Evolutionary conservation across 1,139 yeast genomes (phyloP).

Genomic region (Saccharomyces hybrid): DNA sequence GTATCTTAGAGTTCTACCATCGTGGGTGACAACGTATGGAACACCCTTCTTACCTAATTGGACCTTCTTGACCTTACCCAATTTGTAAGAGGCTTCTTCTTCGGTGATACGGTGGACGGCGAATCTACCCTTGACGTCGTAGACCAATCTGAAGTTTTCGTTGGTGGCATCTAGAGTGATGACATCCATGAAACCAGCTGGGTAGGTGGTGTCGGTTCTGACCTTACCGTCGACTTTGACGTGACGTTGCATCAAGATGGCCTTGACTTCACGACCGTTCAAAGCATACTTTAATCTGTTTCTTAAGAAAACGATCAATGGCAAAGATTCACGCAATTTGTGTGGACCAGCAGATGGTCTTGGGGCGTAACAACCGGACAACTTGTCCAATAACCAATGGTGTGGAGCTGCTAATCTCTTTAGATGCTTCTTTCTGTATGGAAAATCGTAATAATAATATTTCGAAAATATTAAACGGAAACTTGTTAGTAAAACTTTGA

Average conservation of each 20-base stretch:
- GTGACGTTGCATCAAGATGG: constrained; percentile 98
- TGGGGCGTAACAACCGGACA: constrained; percentile 99
- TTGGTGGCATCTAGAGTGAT: constrained; percentile 95
- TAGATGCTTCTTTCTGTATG: constrained; percentile 79
- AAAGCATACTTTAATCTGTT: constrained; percentile 99
- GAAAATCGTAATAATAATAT: not conserved
- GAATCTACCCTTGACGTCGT: constrained; percentile 97
- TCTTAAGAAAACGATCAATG: constrained; percentile 95
- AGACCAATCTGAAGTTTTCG: constrained; percentile 97
- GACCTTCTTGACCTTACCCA: constrained; percentile 95
- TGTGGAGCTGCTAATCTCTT: constrained; percentile 99
- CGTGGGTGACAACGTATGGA: constrained; percentile 98
- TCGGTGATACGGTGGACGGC: constrained; percentile 99
- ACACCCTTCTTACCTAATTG: constrained; percentile 97
- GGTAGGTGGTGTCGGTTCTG: constrained; percentile 97
- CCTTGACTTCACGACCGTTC: constrained; percentile 99
- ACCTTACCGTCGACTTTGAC: constrained; percentile 99
- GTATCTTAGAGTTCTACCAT: constrained; percentile 99
- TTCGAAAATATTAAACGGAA: constrained; percentile 4
- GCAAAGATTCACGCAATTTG: constrained; percentile 98
- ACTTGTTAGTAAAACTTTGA: constrained; percentile 4
- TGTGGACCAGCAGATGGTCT: constrained; percentile 99
- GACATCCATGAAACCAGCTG: constrained; percentile 99
- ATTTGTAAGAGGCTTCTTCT: constrained; percentile 97
- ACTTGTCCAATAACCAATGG: constrained; percentile 99